Evolutionary conservation across 148 eudicot genomes (phyloP).

Genomic region (Oxyria digyna): DNA sequence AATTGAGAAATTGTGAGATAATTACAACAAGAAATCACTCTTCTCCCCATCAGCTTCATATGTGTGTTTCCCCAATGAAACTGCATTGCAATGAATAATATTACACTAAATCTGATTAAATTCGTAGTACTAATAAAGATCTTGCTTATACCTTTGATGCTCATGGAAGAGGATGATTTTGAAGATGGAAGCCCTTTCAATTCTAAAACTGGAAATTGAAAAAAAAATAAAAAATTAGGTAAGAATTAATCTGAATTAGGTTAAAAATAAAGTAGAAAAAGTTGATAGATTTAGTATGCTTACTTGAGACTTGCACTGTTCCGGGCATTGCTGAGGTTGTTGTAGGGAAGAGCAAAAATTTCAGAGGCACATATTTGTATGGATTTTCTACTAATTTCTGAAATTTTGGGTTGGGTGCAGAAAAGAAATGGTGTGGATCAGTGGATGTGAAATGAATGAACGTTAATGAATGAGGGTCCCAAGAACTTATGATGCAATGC

Average conservation of each 20-base stretch:
- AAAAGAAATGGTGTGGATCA: not conserved
- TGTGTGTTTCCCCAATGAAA: conserved; percentile 65
- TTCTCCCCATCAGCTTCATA: conserved; percentile 42
- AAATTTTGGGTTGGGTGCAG: not conserved
- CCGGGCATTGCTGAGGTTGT: conserved; percentile 63
- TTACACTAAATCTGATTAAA: not conserved
- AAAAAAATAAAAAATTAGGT: not conserved
- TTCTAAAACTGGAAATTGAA: conserved; percentile 14
- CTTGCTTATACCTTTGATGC: conserved; percentile 42
- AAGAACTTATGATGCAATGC: not conserved
- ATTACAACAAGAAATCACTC: conserved; percentile 72
- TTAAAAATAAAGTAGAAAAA: not conserved
- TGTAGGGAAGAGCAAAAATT: not conserved
- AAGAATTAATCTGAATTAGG: not conserved
- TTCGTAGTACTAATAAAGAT: not conserved
- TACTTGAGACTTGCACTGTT: conserved; percentile 84
- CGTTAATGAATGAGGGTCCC: conserved; percentile 3
- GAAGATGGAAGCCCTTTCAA: conserved; percentile 45
- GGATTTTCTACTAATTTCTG: not conserved
- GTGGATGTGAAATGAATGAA: conserved; percentile 13
- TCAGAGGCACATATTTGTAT: not conserved
- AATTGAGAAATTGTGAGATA: not conserved
- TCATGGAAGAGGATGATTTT: conserved; percentile 35
- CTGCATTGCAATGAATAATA: conserved; percentile 35
- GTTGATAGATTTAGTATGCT: conserved; percentile 11